Evolutionary conservation across 805 yeast genomes (phyloP).

Genomic region (Suhomyces xylopsoci): DNA sequence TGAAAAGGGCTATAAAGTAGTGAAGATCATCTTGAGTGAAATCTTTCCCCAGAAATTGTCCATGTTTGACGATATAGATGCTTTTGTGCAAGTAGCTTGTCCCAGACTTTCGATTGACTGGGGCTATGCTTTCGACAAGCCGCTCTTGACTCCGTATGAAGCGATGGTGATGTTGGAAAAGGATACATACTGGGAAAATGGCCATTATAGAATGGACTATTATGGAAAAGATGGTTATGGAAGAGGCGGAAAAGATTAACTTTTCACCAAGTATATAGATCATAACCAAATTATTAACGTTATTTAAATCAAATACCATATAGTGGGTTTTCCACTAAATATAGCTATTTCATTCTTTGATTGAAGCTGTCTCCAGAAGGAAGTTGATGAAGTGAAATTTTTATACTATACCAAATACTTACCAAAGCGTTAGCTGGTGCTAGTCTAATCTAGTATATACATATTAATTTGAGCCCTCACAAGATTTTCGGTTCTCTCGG

Average conservation of each 20-base stretch:
- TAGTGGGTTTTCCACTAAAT: too few species aligned
- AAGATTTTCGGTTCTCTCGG: too few species aligned
- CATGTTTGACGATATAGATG: constrained; percentile 90
- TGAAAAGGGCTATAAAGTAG: constrained; percentile 60
- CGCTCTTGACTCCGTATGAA: constrained; percentile 92
- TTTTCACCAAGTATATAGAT: too few species aligned
- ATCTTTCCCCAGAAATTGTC: constrained; percentile 90
- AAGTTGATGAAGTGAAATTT: too few species aligned
- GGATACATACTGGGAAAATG: constrained; percentile 58
- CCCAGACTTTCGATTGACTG: constrained; percentile 95
- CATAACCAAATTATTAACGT: too few species aligned
- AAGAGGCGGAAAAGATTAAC: constrained; percentile 50
- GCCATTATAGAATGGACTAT: constrained; percentile 92
- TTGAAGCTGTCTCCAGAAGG: too few species aligned
- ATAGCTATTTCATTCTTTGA: too few species aligned
- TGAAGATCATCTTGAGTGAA: constrained; percentile 83
- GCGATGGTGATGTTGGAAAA: constrained; percentile 83
- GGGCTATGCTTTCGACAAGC: constrained; percentile 96
- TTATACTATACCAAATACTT: too few species aligned
- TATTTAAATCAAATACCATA: too few species aligned
- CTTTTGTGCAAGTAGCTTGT: constrained; percentile 96
- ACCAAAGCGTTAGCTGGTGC: too few species aligned
- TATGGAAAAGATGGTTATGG: constrained; percentile 90
- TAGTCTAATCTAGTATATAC: too few species aligned
- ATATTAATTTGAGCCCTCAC: too few species aligned